Evolutionary conservation across 2,329 filamentous ascomycete genomes (phyloP), one percentile per base, ranked within the genome.

Genomic region (Geosmithia morbida): DNA sequence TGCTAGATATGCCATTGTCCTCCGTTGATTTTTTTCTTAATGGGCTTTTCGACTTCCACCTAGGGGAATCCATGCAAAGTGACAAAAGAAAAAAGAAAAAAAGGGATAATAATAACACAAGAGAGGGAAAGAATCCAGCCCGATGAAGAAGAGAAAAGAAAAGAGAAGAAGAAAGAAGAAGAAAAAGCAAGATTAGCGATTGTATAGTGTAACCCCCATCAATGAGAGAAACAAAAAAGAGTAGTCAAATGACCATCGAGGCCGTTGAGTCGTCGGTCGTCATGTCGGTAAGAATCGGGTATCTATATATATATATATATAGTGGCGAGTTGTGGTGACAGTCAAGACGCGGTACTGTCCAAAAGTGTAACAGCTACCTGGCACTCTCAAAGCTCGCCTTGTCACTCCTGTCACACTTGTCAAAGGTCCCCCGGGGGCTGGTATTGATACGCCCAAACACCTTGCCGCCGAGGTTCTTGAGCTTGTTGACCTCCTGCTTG

Each of bases 401-500:
- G 51, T 72, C 74, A 68, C 63, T 58, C 67, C 74, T 26, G 67
- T 65, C 22, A 26, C 22, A 5, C 60, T 72, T 66, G 46, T 73
- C 74, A 50, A 75, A 67, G 50, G 72, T 77, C 43, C 68, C 66
- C 55, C 71, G 61, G 39, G 72, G 72, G 55, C 70, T 77, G 50
- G 65, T 68, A 55, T 67, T 72, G 45, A 64, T 61, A 43, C 77
- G 72, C 53, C 68, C 72, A 58, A 79, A 80, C 22, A 81, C 75
- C 49, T 72, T 76, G 51, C 72, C 69, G 30, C 75, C 66, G 26
- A 80, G 66, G 46, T 69, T 69, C 56, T 76, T 78, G 51, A 80
- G 65, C 55, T 76, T 78, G 59, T 68, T 68, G 47, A 67, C 66
- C 44, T 70, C 67, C 26, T 57, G 57, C 19, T 40, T 47, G 33